Percentiles rank a stretch among this genome's conserved stretches.
phyloP scores from a whole-genome alignment of 768 basidiomycete species.

The Russula sp. region DNA sequence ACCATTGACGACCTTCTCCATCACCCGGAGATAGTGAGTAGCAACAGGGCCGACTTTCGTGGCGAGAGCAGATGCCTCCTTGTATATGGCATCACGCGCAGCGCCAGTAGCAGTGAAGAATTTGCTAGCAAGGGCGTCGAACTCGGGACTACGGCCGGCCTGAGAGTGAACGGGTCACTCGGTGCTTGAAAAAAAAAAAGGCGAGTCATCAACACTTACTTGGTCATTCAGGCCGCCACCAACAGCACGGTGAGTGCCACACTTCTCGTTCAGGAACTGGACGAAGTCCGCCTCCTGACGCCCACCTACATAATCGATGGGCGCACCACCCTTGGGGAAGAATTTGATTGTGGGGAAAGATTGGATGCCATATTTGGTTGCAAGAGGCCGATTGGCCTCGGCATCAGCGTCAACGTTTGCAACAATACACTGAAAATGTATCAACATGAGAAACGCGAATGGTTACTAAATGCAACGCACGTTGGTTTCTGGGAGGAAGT shows the following conservation, averaged over 20 bases:
- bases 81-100: constrained; percentile 52
- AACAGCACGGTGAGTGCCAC: constrained; percentile 75
- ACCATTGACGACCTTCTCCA: constrained; percentile 76
- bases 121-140: constrained; percentile 70
- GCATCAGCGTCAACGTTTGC: constrained; percentile 91
- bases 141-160: constrained; percentile 75
- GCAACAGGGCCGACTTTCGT: constrained; percentile 44
- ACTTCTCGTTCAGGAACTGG: constrained; percentile 74
- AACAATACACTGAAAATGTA: constrained; percentile 61
- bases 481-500: constrained; percentile 70
- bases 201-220: constrained; percentile 29
- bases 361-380: constrained; percentile 59
- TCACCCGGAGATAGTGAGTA: constrained; percentile 80
- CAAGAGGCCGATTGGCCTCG: constrained; percentile 64
- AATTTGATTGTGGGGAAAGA: constrained; percentile 95
- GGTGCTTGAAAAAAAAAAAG: too few species aligned
- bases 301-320: constrained; percentile 59
- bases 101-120: constrained; percentile 59
- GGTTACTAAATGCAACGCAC: constrained; percentile 34
- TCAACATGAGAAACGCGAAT: constrained; percentile 8
- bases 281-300: constrained; percentile 73
- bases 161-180: constrained; percentile 25
- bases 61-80: constrained; percentile 54
- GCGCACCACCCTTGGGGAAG: constrained; percentile 64
- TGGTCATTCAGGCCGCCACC: constrained; percentile 73